Evolutionary conservation across 2,329 filamentous ascomycete species (phyloP).

Genomic region (Talaromyces marneffei): DNA sequence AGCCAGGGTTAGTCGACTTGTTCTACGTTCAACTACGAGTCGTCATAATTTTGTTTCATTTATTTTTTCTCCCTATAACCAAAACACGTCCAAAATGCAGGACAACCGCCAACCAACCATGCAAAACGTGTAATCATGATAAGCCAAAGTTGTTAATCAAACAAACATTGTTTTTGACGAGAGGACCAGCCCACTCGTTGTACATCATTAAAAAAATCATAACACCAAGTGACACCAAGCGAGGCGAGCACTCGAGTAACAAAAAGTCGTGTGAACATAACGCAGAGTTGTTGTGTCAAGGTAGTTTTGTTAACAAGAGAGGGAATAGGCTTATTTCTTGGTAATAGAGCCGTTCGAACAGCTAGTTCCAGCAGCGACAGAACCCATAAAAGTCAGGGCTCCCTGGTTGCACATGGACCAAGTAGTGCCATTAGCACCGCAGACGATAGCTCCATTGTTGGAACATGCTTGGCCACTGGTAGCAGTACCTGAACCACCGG

Average conservation of each 20-base stretch:
- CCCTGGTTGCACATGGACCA: slow-evolving; percentile 33
- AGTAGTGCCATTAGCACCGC: slow-evolving; percentile 25
- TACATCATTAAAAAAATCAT: neutral
- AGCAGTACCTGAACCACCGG: neutral
- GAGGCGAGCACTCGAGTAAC: neutral
- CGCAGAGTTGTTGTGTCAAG: neutral
- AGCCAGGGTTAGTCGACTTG: neutral
- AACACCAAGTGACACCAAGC: neutral
- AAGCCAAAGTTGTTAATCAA: neutral
- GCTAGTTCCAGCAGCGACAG: slow-evolving; percentile 32
- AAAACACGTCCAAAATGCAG: neutral
- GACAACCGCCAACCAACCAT: neutral
- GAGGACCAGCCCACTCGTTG: neutral
- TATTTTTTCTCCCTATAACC: neutral
- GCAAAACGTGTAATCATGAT: neutral
- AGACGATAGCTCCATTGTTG: slow-evolving; percentile 28
- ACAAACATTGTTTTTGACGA: neutral
- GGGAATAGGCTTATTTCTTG: slow-evolving; percentile 1
- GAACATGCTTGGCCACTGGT: slow-evolving; percentile 16
- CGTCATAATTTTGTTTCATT: neutral
- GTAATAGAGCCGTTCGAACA: slow-evolving; percentile 25
- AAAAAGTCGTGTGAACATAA: neutral
- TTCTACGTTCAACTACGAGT: neutral
- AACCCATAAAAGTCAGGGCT: slow-evolving; percentile 31
- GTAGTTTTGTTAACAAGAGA: neutral